Conservation (phyloP, 352 stramenopile genomes). For the Pythium myriotylum region DNA sequence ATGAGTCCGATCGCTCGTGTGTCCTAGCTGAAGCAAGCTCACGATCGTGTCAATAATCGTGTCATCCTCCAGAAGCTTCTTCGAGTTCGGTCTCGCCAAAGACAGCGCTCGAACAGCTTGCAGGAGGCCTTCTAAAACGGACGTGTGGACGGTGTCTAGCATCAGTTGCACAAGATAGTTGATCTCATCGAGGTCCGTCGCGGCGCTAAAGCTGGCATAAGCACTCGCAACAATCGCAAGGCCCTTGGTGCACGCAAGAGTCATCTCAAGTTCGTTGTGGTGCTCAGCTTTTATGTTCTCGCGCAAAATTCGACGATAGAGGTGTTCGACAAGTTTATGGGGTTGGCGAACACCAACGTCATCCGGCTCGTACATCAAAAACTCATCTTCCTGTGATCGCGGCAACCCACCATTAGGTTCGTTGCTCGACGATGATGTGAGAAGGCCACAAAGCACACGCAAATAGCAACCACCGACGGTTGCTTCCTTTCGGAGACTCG, state of each 20-base stretch:
- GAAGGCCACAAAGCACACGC: slow-evolving; percentile 53
- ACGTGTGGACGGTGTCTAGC: slow-evolving; percentile 57
- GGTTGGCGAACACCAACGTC: slow-evolving; percentile 62
- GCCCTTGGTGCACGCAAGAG: slow-evolving; percentile 62
- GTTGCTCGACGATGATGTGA: not conserved
- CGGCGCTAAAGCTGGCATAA: slow-evolving; percentile 38
- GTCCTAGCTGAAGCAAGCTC: slow-evolving; percentile 66
- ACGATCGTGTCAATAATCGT: slow-evolving; percentile 53
- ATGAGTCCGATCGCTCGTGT: slow-evolving; percentile 36
- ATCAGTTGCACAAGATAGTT: slow-evolving; percentile 68
- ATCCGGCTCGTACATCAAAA: slow-evolving; percentile 47
- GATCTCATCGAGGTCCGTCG: slow-evolving; percentile 69
- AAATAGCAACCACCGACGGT: slow-evolving; percentile 92
- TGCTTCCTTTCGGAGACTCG: slow-evolving; percentile 85
- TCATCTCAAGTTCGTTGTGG: slow-evolving; percentile 61
- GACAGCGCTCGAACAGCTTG: slow-evolving; percentile 63
- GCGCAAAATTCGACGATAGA: slow-evolving; percentile 78
- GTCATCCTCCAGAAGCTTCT: slow-evolving; percentile 47
- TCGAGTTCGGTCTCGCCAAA: slow-evolving; percentile 49
- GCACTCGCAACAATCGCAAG: slow-evolving; percentile 64
- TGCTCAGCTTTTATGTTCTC: slow-evolving; percentile 78
- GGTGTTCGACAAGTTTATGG: slow-evolving; percentile 45
- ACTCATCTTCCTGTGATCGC: slow-evolving; percentile 49
- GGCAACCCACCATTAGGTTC: slow-evolving; percentile 2
- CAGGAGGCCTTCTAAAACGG: slow-evolving; percentile 57